Conservation (phyloP, 1,139 yeast genomes). For the Hanseniaspora sp. region DNA sequence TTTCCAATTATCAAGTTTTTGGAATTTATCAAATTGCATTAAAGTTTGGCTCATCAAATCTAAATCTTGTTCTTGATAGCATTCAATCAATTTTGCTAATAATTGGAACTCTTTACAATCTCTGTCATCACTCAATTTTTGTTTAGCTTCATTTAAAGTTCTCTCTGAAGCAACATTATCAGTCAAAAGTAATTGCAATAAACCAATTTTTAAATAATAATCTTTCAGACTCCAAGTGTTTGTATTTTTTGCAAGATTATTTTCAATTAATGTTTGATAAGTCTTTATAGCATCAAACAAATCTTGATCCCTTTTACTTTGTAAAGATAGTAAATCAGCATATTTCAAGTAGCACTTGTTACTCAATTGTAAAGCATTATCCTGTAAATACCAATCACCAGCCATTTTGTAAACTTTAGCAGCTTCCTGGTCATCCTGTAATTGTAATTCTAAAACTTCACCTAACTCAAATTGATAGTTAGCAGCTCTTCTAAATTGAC, state of each 20-base stretch:
- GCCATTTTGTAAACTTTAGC: conserved; percentile 77
- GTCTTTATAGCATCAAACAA: conserved; percentile 63
- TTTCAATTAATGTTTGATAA: conserved; percentile 68
- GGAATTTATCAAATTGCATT: conserved; percentile 76
- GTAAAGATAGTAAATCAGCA: conserved; percentile 76
- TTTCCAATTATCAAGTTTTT: conserved; percentile 84
- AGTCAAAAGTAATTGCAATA: conserved; percentile 71
- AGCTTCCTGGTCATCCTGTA: conserved; percentile 59
- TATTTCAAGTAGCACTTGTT: conserved; percentile 80
- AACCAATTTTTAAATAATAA: conserved; percentile 69
- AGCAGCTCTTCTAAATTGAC: conserved; percentile 94
- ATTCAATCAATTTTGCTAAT: conserved; percentile 51
- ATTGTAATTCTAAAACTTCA: conserved; percentile 64
- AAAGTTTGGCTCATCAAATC: conserved; percentile 66
- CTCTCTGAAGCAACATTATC: conserved; percentile 80
- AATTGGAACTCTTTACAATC: conserved; percentile 70
- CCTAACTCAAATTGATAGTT: conserved; percentile 87
- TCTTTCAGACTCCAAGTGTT: conserved; percentile 90
- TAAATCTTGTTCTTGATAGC: conserved; percentile 69
- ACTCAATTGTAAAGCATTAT: conserved; percentile 82
- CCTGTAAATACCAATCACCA: conserved; percentile 91
- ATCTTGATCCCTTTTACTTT: conserved; percentile 37
- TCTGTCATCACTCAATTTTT: conserved; percentile 51
- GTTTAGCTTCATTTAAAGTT: conserved; percentile 46
- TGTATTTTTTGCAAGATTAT: conserved; percentile 59